Percentiles rank a stretch among this genome's conserved stretches.
Conservation (phyloP, 768 basidiomycete species). For the Boletus bicolor region DNA sequence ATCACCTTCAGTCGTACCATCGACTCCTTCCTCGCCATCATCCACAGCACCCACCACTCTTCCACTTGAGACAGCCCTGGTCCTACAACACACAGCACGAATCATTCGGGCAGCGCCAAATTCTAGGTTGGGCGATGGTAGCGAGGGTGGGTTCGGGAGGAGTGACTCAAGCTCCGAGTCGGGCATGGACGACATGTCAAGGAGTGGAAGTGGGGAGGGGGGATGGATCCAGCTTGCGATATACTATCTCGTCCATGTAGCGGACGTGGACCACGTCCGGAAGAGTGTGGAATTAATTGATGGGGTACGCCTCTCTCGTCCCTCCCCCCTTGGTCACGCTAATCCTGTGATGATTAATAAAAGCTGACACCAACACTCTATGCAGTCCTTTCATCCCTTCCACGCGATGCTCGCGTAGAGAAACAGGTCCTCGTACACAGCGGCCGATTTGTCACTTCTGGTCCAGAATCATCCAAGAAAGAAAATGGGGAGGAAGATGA, state of each 20-base stretch:
- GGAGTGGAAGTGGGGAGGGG: constrained; percentile 20
- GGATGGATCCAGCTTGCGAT: constrained; percentile 63
- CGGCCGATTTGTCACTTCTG: constrained; percentile 46
- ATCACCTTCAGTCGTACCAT: constrained; percentile 36
- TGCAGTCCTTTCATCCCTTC: constrained; percentile 58
- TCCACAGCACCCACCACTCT: constrained; percentile 56
- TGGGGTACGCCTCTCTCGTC: constrained; percentile 17
- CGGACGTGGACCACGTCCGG: constrained; percentile 41
- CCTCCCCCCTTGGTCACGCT: background rate
- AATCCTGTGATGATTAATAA: background rate
- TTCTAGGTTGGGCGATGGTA: constrained; percentile 33
- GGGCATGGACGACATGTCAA: constrained; percentile 35
- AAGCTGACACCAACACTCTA: constrained; percentile 48
- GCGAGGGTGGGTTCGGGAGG: constrained; percentile 25
- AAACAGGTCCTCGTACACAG: constrained; percentile 75
- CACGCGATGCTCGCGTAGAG: constrained; percentile 70
- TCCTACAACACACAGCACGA: constrained; percentile 75
- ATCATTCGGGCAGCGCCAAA: constrained; percentile 57
- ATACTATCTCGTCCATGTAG: constrained; percentile 61
- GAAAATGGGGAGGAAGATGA: constrained; percentile 42
- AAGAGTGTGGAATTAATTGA: constrained; percentile 32
- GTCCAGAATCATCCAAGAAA: constrained; percentile 13
- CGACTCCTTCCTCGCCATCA: constrained; percentile 31
- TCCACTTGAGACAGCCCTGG: constrained; percentile 65
- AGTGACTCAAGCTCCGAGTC: constrained; percentile 11